Percentiles rank a stretch among this genome's conserved stretches.
Conservation (phyloP, 1,284 basidiomycete genomes). For the Sporisorium exsertum region DNA sequence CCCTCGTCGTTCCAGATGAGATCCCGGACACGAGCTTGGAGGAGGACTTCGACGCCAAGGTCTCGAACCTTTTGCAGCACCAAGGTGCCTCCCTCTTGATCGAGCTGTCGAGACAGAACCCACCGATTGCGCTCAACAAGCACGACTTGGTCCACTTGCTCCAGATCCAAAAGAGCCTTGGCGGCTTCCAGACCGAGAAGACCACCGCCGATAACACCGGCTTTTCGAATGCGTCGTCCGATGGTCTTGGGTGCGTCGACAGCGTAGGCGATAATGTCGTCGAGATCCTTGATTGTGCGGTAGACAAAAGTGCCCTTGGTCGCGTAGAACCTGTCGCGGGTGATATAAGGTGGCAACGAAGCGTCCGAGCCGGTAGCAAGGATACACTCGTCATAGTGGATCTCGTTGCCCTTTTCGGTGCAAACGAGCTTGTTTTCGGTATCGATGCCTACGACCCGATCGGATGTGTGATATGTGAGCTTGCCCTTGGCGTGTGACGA, state of each 20-base stretch:
- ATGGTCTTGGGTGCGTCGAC: conserved; percentile 44
- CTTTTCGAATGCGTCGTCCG: conserved; percentile 62
- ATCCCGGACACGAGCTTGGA: conserved; percentile 72
- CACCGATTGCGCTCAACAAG: conserved; percentile 77
- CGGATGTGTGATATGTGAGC: conserved; percentile 63
- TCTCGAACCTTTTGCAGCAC: conserved; percentile 77
- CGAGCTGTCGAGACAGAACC: conserved; percentile 79
- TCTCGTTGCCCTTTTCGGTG: conserved; percentile 73
- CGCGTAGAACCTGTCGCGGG: conserved; percentile 71
- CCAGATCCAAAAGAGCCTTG: conserved; percentile 78
- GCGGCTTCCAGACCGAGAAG: conserved; percentile 81
- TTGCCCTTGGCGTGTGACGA: conserved; percentile 65
- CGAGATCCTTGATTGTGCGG: conserved; percentile 74
- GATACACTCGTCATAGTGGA: conserved; percentile 74
- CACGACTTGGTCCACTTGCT: conserved; percentile 71
- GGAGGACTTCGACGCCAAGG: conserved; percentile 77
- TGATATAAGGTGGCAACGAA: conserved; percentile 76
- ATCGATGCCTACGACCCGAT: conserved; percentile 73
- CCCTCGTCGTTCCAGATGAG: conserved; percentile 46
- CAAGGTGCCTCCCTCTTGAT: conserved; percentile 78
- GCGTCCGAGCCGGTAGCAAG: conserved; percentile 80
- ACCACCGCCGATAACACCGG: conserved; percentile 79
- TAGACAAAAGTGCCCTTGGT: conserved; percentile 78
- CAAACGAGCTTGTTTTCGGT: conserved; percentile 72
- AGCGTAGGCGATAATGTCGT: conserved; percentile 57